Evolutionary conservation across 2,329 filamentous ascomycete genomes (phyloP).

Genomic region (Microsporum canis): DNA sequence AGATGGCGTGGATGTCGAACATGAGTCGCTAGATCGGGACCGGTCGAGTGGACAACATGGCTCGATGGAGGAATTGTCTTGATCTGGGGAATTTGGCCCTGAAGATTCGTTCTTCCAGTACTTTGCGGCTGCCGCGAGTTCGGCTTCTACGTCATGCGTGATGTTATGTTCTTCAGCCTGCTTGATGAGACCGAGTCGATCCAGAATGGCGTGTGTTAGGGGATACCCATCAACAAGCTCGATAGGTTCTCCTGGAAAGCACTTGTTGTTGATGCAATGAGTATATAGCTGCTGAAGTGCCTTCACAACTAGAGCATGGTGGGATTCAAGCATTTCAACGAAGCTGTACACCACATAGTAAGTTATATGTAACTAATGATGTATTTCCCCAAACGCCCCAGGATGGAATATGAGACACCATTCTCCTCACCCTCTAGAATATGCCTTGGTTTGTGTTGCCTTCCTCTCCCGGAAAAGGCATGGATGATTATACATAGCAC

Average conservation of each 20-base stretch:
- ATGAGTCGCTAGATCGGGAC: constrained; percentile 8
- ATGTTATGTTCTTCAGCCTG: constrained; percentile 29
- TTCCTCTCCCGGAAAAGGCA: constrained; percentile 36
- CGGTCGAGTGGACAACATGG: constrained; percentile 7
- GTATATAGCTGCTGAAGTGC: constrained; percentile 34
- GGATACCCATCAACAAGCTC: constrained; percentile 32
- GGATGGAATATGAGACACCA: constrained; percentile 3
- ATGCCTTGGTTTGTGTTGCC: constrained; percentile 34
- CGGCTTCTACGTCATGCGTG: constrained; percentile 26
- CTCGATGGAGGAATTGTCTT: constrained; percentile 30
- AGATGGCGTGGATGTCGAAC: constrained; percentile 4
- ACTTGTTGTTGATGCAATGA: constrained; percentile 32
- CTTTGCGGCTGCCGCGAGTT: constrained; percentile 25
- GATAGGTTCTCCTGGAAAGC: constrained; percentile 34
- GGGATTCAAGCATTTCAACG: constrained; percentile 36
- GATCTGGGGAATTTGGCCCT: constrained; percentile 27
- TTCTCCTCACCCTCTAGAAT: constrained; percentile 30
- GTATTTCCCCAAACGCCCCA: background rate
- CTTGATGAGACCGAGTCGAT: constrained; percentile 34
- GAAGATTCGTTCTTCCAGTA: constrained; percentile 27
- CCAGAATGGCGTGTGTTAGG: constrained; percentile 33
- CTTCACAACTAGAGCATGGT: constrained; percentile 34
- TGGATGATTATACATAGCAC: constrained; percentile 34
- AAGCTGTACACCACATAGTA: constrained; percentile 22
- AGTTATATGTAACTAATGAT: background rate